phyloP scores from a whole-genome alignment of 1,284 basidiomycete genomes.

The Sutorius eximius region DNA sequence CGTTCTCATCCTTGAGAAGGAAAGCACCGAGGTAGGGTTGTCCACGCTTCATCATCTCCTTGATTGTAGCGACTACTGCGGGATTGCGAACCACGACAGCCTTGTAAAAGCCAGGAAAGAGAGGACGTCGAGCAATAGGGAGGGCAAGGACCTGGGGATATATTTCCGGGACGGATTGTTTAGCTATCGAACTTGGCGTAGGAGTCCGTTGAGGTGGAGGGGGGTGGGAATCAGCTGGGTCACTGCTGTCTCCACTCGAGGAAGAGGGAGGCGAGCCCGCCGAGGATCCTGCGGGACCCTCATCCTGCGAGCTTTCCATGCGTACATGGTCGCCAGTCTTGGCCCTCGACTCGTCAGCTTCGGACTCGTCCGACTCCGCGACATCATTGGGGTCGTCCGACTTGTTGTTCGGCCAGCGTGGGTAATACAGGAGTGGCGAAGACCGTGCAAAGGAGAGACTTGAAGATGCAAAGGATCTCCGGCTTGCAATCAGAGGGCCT shows the following conservation, averaged over 20 bases:
- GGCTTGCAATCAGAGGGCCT: slow-evolving; percentile 5
- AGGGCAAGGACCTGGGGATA: slow-evolving; percentile 96
- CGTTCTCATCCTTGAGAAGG: slow-evolving; percentile 92
- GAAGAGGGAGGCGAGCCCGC: slow-evolving; percentile 28
- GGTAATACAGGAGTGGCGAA: slow-evolving; percentile 25
- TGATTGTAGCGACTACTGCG: slow-evolving; percentile 90
- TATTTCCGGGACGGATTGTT: slow-evolving; percentile 80
- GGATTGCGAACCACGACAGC: slow-evolving; percentile 92
- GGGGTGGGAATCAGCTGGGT: slow-evolving; percentile 35
- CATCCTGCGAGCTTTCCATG: slow-evolving; percentile 31
- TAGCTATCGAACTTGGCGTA: slow-evolving; percentile 64
- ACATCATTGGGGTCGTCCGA: slow-evolving; percentile 21
- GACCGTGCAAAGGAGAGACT: slow-evolving; percentile 16
- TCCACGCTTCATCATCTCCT: slow-evolving; percentile 95
- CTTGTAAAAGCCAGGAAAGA: slow-evolving; percentile 98
- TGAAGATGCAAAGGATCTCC: slow-evolving; percentile 25
- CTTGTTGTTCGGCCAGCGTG: slow-evolving; percentile 33
- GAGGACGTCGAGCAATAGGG: slow-evolving; percentile 92
- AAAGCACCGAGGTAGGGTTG: slow-evolving; percentile 99
- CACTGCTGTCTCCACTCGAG: slow-evolving; percentile 29
- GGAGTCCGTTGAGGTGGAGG: slow-evolving; percentile 39
- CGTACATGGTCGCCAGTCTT: slow-evolving; percentile 13
- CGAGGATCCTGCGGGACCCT: slow-evolving; percentile 30
- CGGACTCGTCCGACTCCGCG: slow-evolving; percentile 26
- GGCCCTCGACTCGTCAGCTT: slow-evolving; percentile 18